These are phyloP conservation scores for Erigeron philadelphicus DNA, from an alignment of 140 eudicot genomes.

Conservation along the genomic window DNA sequence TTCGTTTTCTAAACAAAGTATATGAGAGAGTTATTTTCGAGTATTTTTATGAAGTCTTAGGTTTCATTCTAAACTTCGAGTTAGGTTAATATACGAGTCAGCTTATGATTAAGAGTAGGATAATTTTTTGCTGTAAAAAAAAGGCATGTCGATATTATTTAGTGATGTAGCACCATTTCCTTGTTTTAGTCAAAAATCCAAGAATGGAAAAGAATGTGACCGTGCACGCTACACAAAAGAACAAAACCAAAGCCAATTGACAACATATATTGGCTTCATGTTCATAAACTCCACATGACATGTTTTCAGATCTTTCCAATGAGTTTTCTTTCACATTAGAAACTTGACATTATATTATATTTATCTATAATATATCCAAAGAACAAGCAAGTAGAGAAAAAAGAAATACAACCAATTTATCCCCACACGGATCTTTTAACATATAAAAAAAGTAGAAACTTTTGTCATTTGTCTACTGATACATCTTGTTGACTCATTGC, in stretches of 20 bases:
- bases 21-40: no score
- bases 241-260: constrained; percentile 10
- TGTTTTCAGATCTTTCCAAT: constrained; percentile 11
- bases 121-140: no score
- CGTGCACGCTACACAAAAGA: neutral
- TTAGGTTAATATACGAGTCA: no score
- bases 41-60: no score
- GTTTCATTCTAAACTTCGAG: no score
- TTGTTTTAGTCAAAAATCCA: constrained; percentile 10
- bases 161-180: no score
- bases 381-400: neutral
- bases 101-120: no score
- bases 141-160: no score
- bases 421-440: neutral
- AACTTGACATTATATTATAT: neutral
- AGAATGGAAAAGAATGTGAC: constrained; percentile 11
- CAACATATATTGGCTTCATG: constrained; percentile 21
- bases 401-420: neutral
- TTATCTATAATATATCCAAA: neutral
- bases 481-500: neutral
- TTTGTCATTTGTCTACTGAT: neutral
- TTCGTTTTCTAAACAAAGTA: no score
- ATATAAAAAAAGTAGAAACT: neutral
- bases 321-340: constrained; percentile 15
- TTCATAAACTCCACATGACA: constrained; percentile 4